Evolutionary conservation across 441 rosid species (phyloP).

Genomic region (Aquilaria agallochum): DNA sequence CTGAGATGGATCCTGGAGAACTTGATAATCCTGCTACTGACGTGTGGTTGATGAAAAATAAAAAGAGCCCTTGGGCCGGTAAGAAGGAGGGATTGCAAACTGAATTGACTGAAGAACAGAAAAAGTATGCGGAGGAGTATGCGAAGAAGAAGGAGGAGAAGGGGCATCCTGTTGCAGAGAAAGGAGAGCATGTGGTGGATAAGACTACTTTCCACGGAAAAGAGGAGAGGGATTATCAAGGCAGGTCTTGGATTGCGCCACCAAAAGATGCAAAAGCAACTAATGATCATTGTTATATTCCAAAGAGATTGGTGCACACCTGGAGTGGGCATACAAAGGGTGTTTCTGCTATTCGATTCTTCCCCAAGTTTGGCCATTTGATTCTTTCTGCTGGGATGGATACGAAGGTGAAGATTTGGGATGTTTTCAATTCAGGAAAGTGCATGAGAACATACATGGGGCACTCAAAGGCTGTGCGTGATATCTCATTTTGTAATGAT

Average conservation of each 20-base stretch:
- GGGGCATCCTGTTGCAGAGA: conserved; percentile 51
- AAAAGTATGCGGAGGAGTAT: conserved; percentile 93
- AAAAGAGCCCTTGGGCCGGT: conserved; percentile 96
- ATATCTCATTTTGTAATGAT: conserved; percentile 89
- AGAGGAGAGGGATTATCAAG: conserved; percentile 96
- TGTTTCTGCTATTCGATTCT: conserved; percentile 90
- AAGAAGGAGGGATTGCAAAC: conserved; percentile 82
- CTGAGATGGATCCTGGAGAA: conserved; percentile 38
- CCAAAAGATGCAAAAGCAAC: conserved; percentile 95
- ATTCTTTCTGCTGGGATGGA: conserved; percentile 99
- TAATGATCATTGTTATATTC: conserved; percentile 94
- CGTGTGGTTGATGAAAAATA: conserved; percentile 73
- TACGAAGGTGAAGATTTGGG: conserved; percentile 97
- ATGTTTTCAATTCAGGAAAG: conserved; percentile 93
- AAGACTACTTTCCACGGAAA: conserved; percentile 97
- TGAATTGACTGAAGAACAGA: conserved; percentile 96
- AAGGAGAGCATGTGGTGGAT: conserved; percentile 76
- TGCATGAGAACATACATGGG: conserved; percentile 99
- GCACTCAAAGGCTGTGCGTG: conserved; percentile 90
- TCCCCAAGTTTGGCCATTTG: conserved; percentile 93
- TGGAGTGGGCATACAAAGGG: conserved; percentile 99
- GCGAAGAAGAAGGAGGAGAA: conserved; percentile 95
- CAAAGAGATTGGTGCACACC: conserved; percentile 89
- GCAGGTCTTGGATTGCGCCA: conserved; percentile 94
- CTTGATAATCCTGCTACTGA: conserved; percentile 77